phyloP scores from a whole-genome alignment of 306 rosid genomes.

The Styphnolobium japonicum region DNA sequence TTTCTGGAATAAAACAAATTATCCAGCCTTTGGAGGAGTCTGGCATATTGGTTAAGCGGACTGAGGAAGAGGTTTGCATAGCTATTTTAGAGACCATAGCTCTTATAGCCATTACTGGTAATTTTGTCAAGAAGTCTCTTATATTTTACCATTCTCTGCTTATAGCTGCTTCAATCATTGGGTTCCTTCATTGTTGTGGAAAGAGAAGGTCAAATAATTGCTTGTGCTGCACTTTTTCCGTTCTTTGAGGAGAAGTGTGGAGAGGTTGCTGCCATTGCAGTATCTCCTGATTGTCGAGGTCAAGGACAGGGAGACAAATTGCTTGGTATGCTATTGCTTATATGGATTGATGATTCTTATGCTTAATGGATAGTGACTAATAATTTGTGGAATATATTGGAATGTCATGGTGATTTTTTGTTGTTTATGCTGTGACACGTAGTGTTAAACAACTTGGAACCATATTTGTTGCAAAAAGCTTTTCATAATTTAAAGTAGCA shows the following conservation, averaged over 20 bases:
- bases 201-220: constrained; percentile 86
- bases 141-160: background rate
- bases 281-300: constrained; percentile 76
- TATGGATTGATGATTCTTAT: background rate
- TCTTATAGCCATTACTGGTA: background rate
- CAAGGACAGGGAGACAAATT: constrained; percentile 84
- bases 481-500: background rate
- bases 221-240: constrained; percentile 73
- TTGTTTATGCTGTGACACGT: background rate
- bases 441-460: background rate
- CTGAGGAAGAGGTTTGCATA: constrained; percentile 63
- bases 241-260: constrained; percentile 72
- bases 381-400: background rate
- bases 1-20: constrained; percentile 55
- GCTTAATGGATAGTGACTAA: background rate
- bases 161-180: constrained; percentile 51
- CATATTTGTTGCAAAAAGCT: background rate
- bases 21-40: constrained; percentile 59
- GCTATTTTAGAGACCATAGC: background rate
- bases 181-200: constrained; percentile 63
- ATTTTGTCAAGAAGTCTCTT: background rate
- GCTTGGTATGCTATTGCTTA: constrained; percentile 53
- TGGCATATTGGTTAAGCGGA: constrained; percentile 61
- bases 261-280: constrained; percentile 80
- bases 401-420: background rate